Percentiles rank a stretch among this genome's conserved stretches.
Evolutionary conservation across 1,284 basidiomycete species (phyloP).

Genomic region (Leccinum angustisporum): DNA sequence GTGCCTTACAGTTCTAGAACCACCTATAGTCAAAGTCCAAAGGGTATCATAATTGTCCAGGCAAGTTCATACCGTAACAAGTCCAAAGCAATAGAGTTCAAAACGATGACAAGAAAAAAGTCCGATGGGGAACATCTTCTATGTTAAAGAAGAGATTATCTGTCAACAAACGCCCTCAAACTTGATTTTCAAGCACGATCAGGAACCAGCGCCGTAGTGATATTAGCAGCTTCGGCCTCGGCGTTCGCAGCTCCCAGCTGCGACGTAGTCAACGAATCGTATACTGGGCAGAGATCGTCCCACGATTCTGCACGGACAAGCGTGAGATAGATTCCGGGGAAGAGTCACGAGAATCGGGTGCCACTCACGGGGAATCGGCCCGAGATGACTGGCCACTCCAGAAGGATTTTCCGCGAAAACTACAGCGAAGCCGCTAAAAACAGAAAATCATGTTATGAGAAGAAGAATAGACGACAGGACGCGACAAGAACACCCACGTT

Average conservation of each 20-base stretch:
- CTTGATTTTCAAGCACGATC: neutral
- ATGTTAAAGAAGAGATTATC: neutral
- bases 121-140: neutral
- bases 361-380: constrained; percentile 16
- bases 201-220: constrained; percentile 19
- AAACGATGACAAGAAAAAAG: neutral
- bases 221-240: constrained; percentile 18
- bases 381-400: constrained; percentile 17
- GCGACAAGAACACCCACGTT: constrained; percentile 18
- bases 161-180: neutral
- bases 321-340: neutral
- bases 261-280: constrained; percentile 14
- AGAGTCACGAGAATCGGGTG: neutral
- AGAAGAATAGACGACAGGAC: neutral
- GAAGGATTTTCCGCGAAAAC: constrained; percentile 40
- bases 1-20: neutral
- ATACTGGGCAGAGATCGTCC: constrained; percentile 27
- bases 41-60: neutral
- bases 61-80: neutral
- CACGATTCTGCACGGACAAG: constrained; percentile 18
- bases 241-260: constrained; percentile 25
- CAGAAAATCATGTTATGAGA: neutral
- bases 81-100: neutral
- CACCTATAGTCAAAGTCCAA: neutral
- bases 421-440: constrained; percentile 37